Evolutionary conservation across 345 rosid species (phyloP).

Genomic region (Isatis tinctoria): DNA sequence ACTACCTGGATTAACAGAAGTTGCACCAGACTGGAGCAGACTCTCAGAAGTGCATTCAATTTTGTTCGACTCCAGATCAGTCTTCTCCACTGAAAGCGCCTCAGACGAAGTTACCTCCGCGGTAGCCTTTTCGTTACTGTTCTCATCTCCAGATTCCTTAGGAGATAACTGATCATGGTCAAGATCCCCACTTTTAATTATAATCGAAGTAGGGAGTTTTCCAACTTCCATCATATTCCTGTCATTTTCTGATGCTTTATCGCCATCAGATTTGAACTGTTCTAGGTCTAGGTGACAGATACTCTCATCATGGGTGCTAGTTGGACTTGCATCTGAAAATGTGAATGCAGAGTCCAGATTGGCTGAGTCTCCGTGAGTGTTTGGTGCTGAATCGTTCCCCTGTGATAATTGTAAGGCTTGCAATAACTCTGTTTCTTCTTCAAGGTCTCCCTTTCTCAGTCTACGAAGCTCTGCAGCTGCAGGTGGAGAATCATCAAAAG

Average conservation of each 20-base stretch:
- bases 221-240: conserved; percentile 22
- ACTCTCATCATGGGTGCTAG: conserved; percentile 21
- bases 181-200: conserved; percentile 30
- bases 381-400: conserved; percentile 28
- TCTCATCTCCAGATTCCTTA: conserved; percentile 27
- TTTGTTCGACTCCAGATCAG: conserved; percentile 27
- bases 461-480: conserved; percentile 41
- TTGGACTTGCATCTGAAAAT: conserved; percentile 38
- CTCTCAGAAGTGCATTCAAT: conserved; percentile 24
- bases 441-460: conserved; percentile 68
- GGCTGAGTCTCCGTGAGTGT: conserved; percentile 27
- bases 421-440: conserved; percentile 75
- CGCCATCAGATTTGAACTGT: conserved; percentile 33
- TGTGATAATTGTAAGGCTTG: conserved; percentile 70
- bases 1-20: conserved; percentile 31
- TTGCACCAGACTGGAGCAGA: conserved; percentile 24
- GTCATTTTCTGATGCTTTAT: conserved; percentile 24
- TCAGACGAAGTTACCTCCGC: conserved; percentile 26
- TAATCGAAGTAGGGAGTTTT: conserved; percentile 30
- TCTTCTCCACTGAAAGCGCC: conserved; percentile 20
- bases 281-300: conserved; percentile 32
- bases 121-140: conserved; percentile 22
- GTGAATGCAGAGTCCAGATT: conserved; percentile 31
- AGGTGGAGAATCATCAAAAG: conserved; percentile 73
- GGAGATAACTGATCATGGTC: conserved; percentile 33